Evolutionary conservation across 495 filamentous ascomycete genomes (phyloP).

Genomic region (Usnea hakonensis): DNA sequence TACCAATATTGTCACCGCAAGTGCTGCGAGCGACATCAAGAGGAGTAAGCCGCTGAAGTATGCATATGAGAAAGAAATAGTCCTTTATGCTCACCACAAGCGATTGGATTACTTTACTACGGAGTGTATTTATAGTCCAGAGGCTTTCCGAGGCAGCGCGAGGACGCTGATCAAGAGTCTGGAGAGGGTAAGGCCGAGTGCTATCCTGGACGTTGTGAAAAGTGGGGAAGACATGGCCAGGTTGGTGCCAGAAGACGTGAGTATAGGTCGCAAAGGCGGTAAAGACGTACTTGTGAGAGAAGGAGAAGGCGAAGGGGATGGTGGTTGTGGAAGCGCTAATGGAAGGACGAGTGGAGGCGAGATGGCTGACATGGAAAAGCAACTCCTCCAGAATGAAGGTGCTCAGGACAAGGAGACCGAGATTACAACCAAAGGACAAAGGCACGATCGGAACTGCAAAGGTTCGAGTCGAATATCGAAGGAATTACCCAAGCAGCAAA

Average conservation of each 20-base stretch:
- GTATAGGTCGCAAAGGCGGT: conserved; percentile 28
- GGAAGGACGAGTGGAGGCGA: conserved; percentile 66
- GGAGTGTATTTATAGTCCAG: conserved; percentile 96
- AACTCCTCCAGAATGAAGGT: conserved; percentile 59
- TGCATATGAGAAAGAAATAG: conserved; percentile 98
- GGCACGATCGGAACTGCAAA: conserved; percentile 27
- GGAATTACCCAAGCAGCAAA: conserved; percentile 54
- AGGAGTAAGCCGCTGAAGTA: conserved; percentile 95
- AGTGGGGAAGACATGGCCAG: conserved; percentile 95
- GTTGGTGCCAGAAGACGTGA: conserved; percentile 60
- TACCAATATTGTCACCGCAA: conserved; percentile 86
- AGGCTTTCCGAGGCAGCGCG: conserved; percentile 93
- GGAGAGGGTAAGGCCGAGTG: conserved; percentile 84
- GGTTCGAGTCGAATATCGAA: conserved; percentile 25
- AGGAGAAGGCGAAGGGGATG: conserved; percentile 52
- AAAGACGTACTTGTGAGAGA: conserved; percentile 16
- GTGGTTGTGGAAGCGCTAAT: conserved; percentile 69
- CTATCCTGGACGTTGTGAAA: conserved; percentile 87
- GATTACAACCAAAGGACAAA: conserved; percentile 39
- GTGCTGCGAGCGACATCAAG: conserved; percentile 67
- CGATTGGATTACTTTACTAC: conserved; percentile 96
- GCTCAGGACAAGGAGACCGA: conserved; percentile 64
- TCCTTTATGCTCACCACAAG: conserved; percentile 92
- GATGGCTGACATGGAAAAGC: conserved; percentile 89
- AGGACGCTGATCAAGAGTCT: conserved; percentile 88